Evolutionary conservation across 768 basidiomycete species (phyloP).

Genomic region (Chiua virens): DNA sequence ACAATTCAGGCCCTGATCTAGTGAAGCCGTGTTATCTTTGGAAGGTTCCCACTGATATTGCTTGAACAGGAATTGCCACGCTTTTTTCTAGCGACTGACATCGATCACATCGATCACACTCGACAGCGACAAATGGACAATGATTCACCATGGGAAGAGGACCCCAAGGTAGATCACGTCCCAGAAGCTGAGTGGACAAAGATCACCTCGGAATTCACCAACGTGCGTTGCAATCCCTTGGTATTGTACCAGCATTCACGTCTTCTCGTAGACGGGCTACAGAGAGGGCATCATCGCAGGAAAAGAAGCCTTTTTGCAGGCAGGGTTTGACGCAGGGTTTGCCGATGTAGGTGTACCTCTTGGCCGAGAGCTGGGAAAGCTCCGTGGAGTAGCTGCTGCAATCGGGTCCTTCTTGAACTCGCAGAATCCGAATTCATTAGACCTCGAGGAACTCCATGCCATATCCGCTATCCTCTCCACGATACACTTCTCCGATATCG

Average conservation of each 20-base stretch:
- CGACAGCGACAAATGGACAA: conserved; percentile 17
- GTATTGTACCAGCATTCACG: not conserved
- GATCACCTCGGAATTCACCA: conserved; percentile 68
- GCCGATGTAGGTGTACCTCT: conserved; percentile 67
- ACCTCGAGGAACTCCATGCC: conserved; percentile 45
- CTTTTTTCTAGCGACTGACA: not conserved
- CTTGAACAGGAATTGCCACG: too few species aligned
- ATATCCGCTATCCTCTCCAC: conserved; percentile 56
- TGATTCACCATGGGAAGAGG: conserved; percentile 65
- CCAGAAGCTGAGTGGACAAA: conserved; percentile 65
- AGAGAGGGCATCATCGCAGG: conserved; percentile 95
- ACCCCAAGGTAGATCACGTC: conserved; percentile 31
- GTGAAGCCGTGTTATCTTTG: too few species aligned
- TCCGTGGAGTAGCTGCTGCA: conserved; percentile 72
- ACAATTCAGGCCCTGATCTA: too few species aligned
- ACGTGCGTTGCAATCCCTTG: conserved; percentile 41
- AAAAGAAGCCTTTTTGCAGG: conserved; percentile 83
- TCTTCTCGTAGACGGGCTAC: conserved; percentile 70
- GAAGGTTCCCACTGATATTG: too few species aligned
- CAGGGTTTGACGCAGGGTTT: conserved; percentile 89
- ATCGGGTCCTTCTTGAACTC: conserved; percentile 57
- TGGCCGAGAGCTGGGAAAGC: conserved; percentile 72
- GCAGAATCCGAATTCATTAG: conserved; percentile 4
- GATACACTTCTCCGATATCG: conserved; percentile 70
- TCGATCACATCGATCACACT: too few species aligned